phyloP scores from a whole-genome alignment of 768 basidiomycete species.

The Phaeolepiota aurea region DNA sequence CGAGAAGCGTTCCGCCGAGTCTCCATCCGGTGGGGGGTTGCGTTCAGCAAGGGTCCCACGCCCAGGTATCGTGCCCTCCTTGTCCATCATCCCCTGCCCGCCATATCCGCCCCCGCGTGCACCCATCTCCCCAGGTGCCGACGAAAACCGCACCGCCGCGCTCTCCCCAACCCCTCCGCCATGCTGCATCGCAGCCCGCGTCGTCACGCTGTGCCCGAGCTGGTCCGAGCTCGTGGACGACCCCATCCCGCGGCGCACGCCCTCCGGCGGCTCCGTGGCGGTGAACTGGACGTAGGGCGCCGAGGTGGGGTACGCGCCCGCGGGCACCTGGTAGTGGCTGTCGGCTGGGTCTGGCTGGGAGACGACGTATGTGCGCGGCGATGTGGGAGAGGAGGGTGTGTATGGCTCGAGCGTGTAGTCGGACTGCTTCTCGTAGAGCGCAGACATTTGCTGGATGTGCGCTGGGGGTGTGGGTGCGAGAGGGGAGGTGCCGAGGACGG shows the following conservation, averaged over 20 bases:
- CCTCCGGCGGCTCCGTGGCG: constrained; percentile 29
- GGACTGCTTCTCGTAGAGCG: constrained; percentile 55
- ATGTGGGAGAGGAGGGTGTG: constrained; percentile 27
- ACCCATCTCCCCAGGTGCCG: constrained; percentile 39
- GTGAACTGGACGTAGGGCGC: constrained; percentile 34
- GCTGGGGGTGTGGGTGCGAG: constrained; percentile 23
- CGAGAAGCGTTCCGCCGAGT: constrained; percentile 34
- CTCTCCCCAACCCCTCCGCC: constrained; percentile 38
- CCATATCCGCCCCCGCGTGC: constrained; percentile 30
- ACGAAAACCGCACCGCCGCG: constrained; percentile 31
- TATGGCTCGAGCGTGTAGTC: constrained; percentile 44
- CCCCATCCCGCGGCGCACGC: constrained; percentile 22
- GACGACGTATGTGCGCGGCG: constrained; percentile 59
- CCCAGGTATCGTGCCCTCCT: constrained; percentile 25
- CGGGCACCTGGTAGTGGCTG: constrained; percentile 60
- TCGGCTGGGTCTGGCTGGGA: constrained; percentile 61
- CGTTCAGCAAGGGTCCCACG: constrained; percentile 29
- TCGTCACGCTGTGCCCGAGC: constrained; percentile 35
- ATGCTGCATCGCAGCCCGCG: constrained; percentile 30
- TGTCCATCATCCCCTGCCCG: constrained; percentile 35
- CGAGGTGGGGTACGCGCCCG: constrained; percentile 55
- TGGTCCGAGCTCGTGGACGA: constrained; percentile 33
- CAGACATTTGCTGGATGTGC: constrained; percentile 18
- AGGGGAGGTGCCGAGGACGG: constrained; percentile 34
- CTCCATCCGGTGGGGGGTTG: constrained; percentile 38